Conservation (phyloP, 352 stramenopile species). For the Phytophthora uliginosa region DNA sequence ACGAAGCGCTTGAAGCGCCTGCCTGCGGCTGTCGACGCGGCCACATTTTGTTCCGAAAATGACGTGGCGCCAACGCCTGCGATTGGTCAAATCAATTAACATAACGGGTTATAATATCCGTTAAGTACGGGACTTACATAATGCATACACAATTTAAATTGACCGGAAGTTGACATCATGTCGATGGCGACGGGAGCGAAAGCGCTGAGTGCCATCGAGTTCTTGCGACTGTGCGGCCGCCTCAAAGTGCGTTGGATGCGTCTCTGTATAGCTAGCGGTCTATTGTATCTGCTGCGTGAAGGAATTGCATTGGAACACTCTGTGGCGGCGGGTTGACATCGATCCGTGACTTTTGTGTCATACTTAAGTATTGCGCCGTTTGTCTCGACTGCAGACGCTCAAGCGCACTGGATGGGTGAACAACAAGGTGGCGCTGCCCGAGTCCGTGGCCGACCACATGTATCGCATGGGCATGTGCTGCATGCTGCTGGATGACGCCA, state of each 20-base stretch:
- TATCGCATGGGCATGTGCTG: slow-evolving; percentile 95
- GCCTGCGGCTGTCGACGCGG: slow-evolving; percentile 34
- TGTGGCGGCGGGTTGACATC: background rate
- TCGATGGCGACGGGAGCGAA: slow-evolving; percentile 68
- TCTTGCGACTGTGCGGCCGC: slow-evolving; percentile 80
- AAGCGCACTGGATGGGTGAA: slow-evolving; percentile 96
- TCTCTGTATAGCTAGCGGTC: background rate
- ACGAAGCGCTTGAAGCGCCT: slow-evolving; percentile 8
- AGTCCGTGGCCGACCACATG: slow-evolving; percentile 96
- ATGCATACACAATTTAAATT: background rate
- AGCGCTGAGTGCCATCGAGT: slow-evolving; percentile 80
- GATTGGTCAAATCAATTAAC: slow-evolving; percentile 37
- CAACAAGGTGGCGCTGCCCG: slow-evolving; percentile 87
- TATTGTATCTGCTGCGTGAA: slow-evolving; percentile 7
- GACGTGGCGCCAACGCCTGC: slow-evolving; percentile 27
- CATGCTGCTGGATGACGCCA: slow-evolving; percentile 87
- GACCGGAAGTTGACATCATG: slow-evolving; percentile 25
- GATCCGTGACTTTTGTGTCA: slow-evolving; percentile 7
- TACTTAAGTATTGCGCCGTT: background rate
- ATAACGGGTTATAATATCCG: background rate
- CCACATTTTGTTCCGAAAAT: slow-evolving; percentile 46
- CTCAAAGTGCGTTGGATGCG: slow-evolving; percentile 65
- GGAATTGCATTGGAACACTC: background rate
- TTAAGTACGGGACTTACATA: background rate
- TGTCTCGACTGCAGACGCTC: slow-evolving; percentile 55